Conservation (phyloP, 208 protist genomes). For the Leishmania major region DNA sequence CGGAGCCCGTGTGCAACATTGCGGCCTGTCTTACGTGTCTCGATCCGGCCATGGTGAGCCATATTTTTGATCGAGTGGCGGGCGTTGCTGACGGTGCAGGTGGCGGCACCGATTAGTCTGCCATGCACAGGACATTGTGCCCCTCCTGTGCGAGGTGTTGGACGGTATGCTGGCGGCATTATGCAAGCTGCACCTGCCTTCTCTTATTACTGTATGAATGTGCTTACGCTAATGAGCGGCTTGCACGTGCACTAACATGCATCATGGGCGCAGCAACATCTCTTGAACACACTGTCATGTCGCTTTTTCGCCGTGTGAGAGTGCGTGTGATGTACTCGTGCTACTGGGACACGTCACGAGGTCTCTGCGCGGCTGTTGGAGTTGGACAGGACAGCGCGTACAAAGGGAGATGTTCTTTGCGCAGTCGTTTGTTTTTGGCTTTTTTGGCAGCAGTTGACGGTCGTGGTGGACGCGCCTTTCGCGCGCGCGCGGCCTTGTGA, state of each 20-base stretch:
- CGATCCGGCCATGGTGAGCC: neutral
- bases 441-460: neutral
- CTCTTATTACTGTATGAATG: neutral
- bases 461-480: neutral
- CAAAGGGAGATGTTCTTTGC: neutral
- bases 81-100: neutral
- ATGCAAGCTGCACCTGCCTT: neutral
- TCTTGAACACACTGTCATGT: neutral
- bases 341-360: neutral
- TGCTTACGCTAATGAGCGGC: neutral
- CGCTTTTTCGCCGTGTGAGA: neutral
- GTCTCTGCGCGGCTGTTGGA: neutral
- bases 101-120: neutral
- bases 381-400: neutral
- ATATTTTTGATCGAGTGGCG: conserved; percentile 23
- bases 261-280: neutral
- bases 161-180: neutral
- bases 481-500: neutral
- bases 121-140: neutral
- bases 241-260: too few relatives aligned
- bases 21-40: conserved; percentile 72
- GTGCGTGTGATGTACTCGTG: neutral
- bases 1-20: conserved; percentile 16
- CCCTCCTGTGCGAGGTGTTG: neutral
- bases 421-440: neutral